Evolutionary conservation across 768 basidiomycete genomes (phyloP).

Genomic region (Psilocybe azurescens): DNA sequence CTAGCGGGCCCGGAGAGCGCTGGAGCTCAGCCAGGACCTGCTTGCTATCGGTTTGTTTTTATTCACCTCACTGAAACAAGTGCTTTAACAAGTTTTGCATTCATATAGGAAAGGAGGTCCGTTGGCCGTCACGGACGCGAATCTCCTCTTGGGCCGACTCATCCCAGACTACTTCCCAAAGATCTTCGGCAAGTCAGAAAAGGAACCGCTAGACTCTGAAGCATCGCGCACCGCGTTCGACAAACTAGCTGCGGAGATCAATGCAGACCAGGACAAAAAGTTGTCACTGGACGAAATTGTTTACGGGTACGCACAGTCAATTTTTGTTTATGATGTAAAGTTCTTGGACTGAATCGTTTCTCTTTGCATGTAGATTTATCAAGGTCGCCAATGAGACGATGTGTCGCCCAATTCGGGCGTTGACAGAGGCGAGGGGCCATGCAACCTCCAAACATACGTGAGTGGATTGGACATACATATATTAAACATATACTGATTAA

Average conservation of each 20-base stretch:
- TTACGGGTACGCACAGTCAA: conserved; percentile 66
- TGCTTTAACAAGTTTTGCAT: not conserved
- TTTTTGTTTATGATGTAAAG: not conserved
- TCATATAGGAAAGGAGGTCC: conserved; percentile 84
- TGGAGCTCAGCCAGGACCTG: conserved; percentile 92
- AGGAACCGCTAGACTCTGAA: conserved; percentile 80
- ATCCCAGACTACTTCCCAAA: conserved; percentile 93
- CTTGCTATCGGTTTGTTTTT: conserved; percentile 75
- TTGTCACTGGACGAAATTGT: conserved; percentile 84
- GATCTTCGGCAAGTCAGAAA: conserved; percentile 90
- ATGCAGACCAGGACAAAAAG: conserved; percentile 60
- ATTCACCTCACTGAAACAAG: not conserved
- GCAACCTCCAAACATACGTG: conserved; percentile 78
- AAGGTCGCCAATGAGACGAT: conserved; percentile 98
- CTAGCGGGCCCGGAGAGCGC: conserved; percentile 92
- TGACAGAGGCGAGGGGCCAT: conserved; percentile 90
- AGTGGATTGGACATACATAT: conserved; percentile 9
- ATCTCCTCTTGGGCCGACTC: conserved; percentile 86
- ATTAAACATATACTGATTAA: no score
- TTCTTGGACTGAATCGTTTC: not conserved
- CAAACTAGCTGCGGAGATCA: conserved; percentile 70
- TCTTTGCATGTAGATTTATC: conserved; percentile 66
- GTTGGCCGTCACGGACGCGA: conserved; percentile 92
- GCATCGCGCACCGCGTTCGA: conserved; percentile 76
- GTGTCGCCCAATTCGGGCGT: conserved; percentile 89